Evolutionary conservation across 1,284 basidiomycete genomes (phyloP), one percentile per base, ranked within the genome.

Genomic region (Cryptococcus sp.): DNA sequence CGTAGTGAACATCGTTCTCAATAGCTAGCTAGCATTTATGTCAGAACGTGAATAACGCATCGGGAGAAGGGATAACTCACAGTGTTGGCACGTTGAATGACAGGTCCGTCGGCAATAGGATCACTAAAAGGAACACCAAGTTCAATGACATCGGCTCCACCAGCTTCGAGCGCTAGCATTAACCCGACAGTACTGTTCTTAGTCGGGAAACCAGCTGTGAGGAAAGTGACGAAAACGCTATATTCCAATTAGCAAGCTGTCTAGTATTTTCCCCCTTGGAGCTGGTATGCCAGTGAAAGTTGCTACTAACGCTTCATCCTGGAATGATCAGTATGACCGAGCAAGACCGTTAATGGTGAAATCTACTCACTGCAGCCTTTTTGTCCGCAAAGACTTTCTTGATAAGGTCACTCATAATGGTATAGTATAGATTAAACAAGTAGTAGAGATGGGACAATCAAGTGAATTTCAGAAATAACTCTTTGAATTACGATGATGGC

Each of bases 81-180:
- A 37, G 87, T 87, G 78, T 97, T 98, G 46, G 89, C 85, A 63
- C 88, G 86, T 73, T 98, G 95, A 61, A 98, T 98, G 4, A 86
- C 84, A 23, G 87, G 87, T 0, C 95, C 89, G 78, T 98, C 95
- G 1, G 92, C 95, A 65, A 93, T 90, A 7, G 95, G 95, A 79
- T 98, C 95, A 56, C 89, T 93, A 80, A 97, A 98, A 0, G 93
- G 95, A 38, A 98, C 83, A 32, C 96, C 96, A 36, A 98, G 83
- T 77, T 98, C 95, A 63, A 98, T 95, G 63, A 98, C 85, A 75
- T 98, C 93, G 47, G 90, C 85, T 30, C 95, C 96, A 49, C 94
- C 95, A 46, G 83, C 83, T 76, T 98, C 87, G 83, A 98, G 88
- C 23, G 88, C 88, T 41, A 98, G 84, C 80, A 98, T 77, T 55